Evolutionary conservation across 176 grass and related monocot genomes (phyloP).

Genomic region (Carex pumila): DNA sequence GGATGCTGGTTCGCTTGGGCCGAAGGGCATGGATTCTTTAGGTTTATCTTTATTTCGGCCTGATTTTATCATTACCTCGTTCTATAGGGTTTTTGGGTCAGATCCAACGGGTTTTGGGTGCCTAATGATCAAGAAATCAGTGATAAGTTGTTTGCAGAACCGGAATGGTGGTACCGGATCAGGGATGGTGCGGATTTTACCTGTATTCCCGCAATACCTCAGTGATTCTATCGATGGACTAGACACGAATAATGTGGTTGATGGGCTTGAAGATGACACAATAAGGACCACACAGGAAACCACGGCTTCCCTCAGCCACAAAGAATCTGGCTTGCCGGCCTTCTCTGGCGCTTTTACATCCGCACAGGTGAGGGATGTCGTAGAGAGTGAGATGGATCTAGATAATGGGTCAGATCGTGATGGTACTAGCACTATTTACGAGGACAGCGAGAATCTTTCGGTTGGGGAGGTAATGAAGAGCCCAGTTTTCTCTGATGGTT

Average conservation of each 20-base stretch:
- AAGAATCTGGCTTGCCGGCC: conserved; percentile 66
- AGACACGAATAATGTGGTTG: conserved; percentile 47
- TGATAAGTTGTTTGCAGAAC: conserved; percentile 76
- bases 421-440: conserved; percentile 91
- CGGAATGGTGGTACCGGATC: conserved; percentile 53
- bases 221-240: conserved; percentile 79
- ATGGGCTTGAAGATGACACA: conserved; percentile 75
- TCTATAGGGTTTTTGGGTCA: conserved; percentile 87
- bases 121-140: conserved; percentile 94
- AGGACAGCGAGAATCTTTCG: conserved; percentile 87
- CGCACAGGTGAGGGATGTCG: conserved; percentile 79
- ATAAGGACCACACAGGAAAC: conserved; percentile 55
- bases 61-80: conserved; percentile 98
- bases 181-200: conserved; percentile 85
- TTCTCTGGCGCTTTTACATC: conserved; percentile 92
- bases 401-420: conserved; percentile 81
- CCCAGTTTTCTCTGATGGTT: conserved; percentile 18
- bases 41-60: conserved; percentile 87
- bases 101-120: conserved; percentile 95
- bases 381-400: conserved; percentile 82
- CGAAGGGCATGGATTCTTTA: conserved; percentile 97
- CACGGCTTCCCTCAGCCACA: conserved; percentile 29
- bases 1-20: conserved; percentile 88
- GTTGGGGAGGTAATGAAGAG: conserved; percentile 94
- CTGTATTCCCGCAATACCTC: conserved; percentile 80